Evolutionary conservation across 2,329 filamentous ascomycete species (phyloP).

Genomic region (Fusarium haematococcum): DNA sequence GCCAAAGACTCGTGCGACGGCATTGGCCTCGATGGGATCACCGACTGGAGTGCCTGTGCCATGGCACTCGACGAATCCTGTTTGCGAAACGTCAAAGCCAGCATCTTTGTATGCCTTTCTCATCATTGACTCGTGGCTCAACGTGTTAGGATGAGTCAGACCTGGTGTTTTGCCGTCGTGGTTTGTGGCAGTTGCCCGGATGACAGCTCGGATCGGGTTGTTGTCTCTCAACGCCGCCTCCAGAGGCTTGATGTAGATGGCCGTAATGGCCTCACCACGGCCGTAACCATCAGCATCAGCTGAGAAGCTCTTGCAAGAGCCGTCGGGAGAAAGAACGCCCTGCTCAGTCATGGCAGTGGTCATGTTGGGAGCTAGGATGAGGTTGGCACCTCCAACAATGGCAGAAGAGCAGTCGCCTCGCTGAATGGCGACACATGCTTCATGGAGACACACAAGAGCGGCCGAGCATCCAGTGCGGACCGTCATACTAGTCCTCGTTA

Average conservation of each 20-base stretch:
- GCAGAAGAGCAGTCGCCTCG: constrained; percentile 44
- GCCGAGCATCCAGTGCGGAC: constrained; percentile 53
- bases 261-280: constrained; percentile 57
- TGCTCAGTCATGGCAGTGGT: constrained; percentile 37
- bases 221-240: constrained; percentile 57
- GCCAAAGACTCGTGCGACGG: constrained; percentile 49
- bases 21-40: constrained; percentile 54
- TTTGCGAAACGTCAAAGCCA: neutral
- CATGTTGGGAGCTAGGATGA: constrained; percentile 47
- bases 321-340: constrained; percentile 43
- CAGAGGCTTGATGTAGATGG: constrained; percentile 57
- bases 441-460: constrained; percentile 46
- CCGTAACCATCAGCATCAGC: constrained; percentile 59
- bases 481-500: constrained; percentile 40
- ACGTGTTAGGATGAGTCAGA: neutral
- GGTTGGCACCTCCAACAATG: constrained; percentile 49
- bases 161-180: neutral
- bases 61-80: constrained; percentile 51
- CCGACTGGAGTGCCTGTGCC: constrained; percentile 58
- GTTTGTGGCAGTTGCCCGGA: neutral
- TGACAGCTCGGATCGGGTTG: constrained; percentile 52
- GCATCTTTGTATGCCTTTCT: neutral
- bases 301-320: constrained; percentile 50
- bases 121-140: neutral
- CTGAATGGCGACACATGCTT: constrained; percentile 46